Base-by-base conservation (phyloP, 768 basidiomycete genomes). In the Tricholoma terreum region DNA sequence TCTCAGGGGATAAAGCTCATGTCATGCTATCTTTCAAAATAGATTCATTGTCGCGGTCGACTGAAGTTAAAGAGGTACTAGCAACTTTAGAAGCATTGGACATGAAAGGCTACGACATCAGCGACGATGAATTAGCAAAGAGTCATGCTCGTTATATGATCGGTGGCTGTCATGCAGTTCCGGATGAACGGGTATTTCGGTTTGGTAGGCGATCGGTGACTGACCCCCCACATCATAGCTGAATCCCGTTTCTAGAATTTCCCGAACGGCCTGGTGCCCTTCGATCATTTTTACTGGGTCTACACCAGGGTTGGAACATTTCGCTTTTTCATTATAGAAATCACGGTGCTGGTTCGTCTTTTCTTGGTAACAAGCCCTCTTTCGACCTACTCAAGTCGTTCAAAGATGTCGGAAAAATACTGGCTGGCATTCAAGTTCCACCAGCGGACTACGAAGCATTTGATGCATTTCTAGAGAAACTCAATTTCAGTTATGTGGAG, bases 241-340 rank as follows among this genome's bases (percentile, higher is more conserved):
- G 49, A 58, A 22, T 33, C 9, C 48, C 22, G 30, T 50, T 12
- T 42, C 30, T 66, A 98, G 95, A 96, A 69, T 99, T 99, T 70
- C 97, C 97, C 1, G 97, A 99, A 71, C 78, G 97, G 53, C 95
- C 94, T 0, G 89, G 87, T 2, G 97, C 96, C 3, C 76, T 99
- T 56, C 85, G 91, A 42, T 92, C 90, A 62, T 99, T 98, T 77
- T 78, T 99, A 58, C 77, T 86, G 27, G 90, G 89, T 3, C 69
- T 99, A 45, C 88, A 88, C 31, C 76, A 82, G 17, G 87, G 86
- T 22, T 98, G 95, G 94, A 98, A 95, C 71, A 92, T 99, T 50
- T 90, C 94, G 1, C 70, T 99, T 61, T 99, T 98, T 77, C 97
- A 99, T 70, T 99, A 99, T 72, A 83, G 97, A 55, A 98, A 98